Conservation (phyloP, 2,329 filamentous ascomycete species). For the Drechslerella coelobrocha region DNA sequence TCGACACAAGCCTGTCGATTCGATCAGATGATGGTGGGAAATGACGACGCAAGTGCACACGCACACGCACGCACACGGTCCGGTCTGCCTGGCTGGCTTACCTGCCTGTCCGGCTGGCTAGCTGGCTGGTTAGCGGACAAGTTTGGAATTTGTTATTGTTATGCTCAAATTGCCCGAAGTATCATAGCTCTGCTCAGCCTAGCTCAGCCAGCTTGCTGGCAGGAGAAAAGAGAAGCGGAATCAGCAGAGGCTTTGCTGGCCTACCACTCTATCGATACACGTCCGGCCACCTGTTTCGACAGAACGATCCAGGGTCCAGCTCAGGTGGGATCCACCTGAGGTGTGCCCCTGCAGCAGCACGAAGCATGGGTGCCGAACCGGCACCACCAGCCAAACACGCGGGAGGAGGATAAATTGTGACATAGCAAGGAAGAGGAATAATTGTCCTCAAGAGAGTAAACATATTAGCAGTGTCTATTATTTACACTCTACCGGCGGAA, state of each 20-base stretch:
- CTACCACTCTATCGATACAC: constrained; percentile 21
- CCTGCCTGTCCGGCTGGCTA: no score
- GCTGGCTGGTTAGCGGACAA: no score
- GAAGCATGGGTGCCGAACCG: neutral
- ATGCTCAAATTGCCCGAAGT: constrained; percentile 11
- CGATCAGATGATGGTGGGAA: no score
- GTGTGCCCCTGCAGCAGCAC: constrained; percentile 5
- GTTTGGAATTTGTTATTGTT: constrained; percentile 12
- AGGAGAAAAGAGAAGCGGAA: neutral
- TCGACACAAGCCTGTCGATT: no score
- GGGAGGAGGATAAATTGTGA: neutral
- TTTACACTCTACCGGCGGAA: neutral
- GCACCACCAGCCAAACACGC: neutral
- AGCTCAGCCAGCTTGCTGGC: neutral
- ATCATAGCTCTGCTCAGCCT: neutral
- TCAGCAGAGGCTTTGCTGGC: neutral
- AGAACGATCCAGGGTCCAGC: constrained; percentile 13
- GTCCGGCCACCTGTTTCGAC: constrained; percentile 12
- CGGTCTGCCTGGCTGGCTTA: no score
- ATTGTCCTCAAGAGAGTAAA: neutral
- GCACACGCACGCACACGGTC: no score
- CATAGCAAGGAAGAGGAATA: neutral
- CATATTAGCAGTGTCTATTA: neutral
- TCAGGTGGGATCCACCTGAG: constrained; percentile 1
- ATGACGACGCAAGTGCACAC: no score